Percentiles rank a stretch among this genome's conserved stretches.
phyloP scores from a whole-genome alignment of 192 early-diverging fungal genomes.

The Gamsiella multidivaricata region DNA sequence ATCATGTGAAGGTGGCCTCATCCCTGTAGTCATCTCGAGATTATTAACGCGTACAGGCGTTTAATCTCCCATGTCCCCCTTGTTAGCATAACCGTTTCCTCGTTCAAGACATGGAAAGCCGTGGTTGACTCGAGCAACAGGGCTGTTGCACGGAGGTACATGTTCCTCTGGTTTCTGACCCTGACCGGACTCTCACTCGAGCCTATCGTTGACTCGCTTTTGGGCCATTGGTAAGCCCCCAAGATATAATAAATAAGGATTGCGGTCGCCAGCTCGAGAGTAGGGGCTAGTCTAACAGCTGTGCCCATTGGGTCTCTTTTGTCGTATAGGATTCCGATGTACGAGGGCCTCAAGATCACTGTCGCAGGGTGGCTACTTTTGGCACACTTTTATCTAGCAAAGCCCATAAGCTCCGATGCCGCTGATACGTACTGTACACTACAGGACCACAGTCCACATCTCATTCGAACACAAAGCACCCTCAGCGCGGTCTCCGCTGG shows the following conservation, averaged over 20 bases:
- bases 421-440: not conserved
- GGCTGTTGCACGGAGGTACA: constrained; percentile 24
- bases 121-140: constrained; percentile 29
- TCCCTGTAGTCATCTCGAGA: no score
- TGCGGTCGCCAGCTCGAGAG: no score
- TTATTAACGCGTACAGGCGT: not conserved
- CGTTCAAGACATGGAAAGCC: constrained; percentile 48
- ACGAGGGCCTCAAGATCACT: constrained; percentile 32
- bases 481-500: not conserved
- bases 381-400: constrained; percentile 31
- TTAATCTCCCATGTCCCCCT: not conserved
- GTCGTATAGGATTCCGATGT: constrained; percentile 20
- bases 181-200: constrained; percentile 35
- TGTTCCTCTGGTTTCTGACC: constrained; percentile 41
- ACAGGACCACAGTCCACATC: no score
- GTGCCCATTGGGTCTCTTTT: not conserved
- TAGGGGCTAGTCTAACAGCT: not conserved
- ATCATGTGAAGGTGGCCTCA: no score
- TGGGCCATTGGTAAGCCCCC: constrained; percentile 9
- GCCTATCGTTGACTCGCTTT: constrained; percentile 31
- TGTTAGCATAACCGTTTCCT: constrained; percentile 33
- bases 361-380: constrained; percentile 41
- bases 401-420: not conserved
- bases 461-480: no score
- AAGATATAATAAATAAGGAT: no score